Base-by-base conservation (phyloP, 1,284 basidiomycete species). In the Xerocomus minutiporus region DNA sequence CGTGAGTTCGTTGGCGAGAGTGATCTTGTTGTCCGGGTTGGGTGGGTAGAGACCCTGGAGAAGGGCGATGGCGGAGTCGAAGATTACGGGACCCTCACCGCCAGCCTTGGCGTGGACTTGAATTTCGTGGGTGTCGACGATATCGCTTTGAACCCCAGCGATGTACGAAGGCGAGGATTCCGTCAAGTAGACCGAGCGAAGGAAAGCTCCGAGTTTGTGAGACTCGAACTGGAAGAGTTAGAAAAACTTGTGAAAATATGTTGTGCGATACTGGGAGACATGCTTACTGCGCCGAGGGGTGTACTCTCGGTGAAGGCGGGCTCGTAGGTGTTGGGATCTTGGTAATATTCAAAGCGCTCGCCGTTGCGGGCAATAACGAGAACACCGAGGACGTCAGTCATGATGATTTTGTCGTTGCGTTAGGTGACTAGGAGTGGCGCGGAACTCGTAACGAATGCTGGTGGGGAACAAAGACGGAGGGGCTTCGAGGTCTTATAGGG, bases 301-400 rank as follows among this genome's bases (percentile, higher is more conserved):
- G 91, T 95, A 55, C 90, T 87, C 69, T 83, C 82, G 25, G 89
- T 87, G 60, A 81, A 77, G n/a, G 79, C 74, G 26, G 82, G 79
- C 50, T 81, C 72, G 70, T 94, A 93, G 28, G 78, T 84, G 61
- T 73, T 68, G 41, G 87, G 85, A 65, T 88, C 77, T 68, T 91
- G 89, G 71, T 80, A 81, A 69, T 78, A 86, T 59, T 78, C 82
- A 59, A 73, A 73, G 54, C 89, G 81, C 71, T 93, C 91, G 56
- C 91, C 92, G 64, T 93, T 93, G 60, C 91, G 86, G 54, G 86
- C 84, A 62, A 94, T 76, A 65, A 92, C 75, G 62, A 94, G 80
- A 61, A 88, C 85, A 70, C 91, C 91, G 60, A 88, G 81, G 54
- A 91, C 35, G 15, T 83, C 80, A 61, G 83, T 81, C 74, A 86